phyloP scores from a whole-genome alignment of 208 protist genomes.

The Crithidia fasciculata region DNA sequence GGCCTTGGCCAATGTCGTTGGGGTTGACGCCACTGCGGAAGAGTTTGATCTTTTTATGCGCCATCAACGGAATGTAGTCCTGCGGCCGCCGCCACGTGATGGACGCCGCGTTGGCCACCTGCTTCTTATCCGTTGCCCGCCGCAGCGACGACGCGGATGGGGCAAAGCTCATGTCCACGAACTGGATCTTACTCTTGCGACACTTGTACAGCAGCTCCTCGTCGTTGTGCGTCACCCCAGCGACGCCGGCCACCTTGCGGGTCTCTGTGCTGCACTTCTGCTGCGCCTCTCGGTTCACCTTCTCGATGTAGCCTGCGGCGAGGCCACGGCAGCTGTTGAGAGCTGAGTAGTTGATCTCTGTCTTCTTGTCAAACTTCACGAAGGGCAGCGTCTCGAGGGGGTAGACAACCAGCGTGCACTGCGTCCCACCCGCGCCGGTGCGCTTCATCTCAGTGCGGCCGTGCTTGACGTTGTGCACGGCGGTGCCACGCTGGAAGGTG shows the following conservation, averaged over 20 bases:
- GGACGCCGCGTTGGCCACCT: slow-evolving; percentile 18
- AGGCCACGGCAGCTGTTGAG: slow-evolving; percentile 18
- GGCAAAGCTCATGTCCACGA: slow-evolving; percentile 60
- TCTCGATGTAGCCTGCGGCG: slow-evolving; percentile 32
- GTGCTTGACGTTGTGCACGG: slow-evolving; percentile 30
- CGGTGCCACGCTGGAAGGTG: slow-evolving; percentile 37
- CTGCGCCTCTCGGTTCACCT: slow-evolving; percentile 28
- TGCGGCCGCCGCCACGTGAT: slow-evolving; percentile 66
- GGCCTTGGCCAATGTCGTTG: slow-evolving; percentile 54
- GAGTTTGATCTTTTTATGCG: slow-evolving; percentile 39
- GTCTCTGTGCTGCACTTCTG: slow-evolving; percentile 32
- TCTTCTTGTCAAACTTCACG: slow-evolving; percentile 35
- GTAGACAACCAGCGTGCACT: slow-evolving; percentile 48
- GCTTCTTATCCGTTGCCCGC: slow-evolving; percentile 33
- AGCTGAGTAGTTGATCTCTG: slow-evolving; percentile 30
- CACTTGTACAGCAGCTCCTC: slow-evolving; percentile 51
- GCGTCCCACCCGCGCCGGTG: slow-evolving; percentile 10
- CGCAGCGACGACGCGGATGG: slow-evolving; percentile 46
- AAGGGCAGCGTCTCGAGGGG: slow-evolving; percentile 56
- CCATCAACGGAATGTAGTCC: slow-evolving; percentile 49
- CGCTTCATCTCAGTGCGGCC: slow-evolving; percentile 25
- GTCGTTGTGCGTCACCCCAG: slow-evolving; percentile 23
- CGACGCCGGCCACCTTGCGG: slow-evolving; percentile 21
- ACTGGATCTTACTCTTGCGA: slow-evolving; percentile 45
- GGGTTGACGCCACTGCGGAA: slow-evolving; percentile 41